phyloP scores from a whole-genome alignment of 495 filamentous ascomycete genomes.

The Daldinia concentrica region DNA sequence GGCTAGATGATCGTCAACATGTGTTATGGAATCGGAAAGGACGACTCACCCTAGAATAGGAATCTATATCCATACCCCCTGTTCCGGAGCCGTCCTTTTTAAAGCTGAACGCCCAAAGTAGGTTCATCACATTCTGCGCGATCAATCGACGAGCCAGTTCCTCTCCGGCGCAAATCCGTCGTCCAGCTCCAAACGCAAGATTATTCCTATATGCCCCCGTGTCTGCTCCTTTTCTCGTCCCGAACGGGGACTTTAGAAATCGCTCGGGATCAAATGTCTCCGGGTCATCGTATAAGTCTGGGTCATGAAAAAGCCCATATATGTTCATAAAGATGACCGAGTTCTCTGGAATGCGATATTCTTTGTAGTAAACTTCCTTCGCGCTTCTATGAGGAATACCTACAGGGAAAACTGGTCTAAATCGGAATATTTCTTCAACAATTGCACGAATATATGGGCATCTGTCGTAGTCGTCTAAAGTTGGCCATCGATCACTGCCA shows the following conservation, averaged over 20 bases:
- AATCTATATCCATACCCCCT: background rate
- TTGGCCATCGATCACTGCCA: background rate
- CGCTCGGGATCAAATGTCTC: constrained; percentile 3
- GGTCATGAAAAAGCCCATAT: background rate
- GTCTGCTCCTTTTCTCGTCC: background rate
- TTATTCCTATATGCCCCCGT: background rate
- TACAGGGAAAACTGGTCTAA: constrained; percentile 1
- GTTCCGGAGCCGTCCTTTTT: constrained; percentile 6
- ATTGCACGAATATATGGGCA: constrained; percentile 2
- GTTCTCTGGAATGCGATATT: background rate
- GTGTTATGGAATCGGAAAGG: background rate
- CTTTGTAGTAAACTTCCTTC: background rate
- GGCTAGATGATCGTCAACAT: background rate
- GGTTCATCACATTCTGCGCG: background rate
- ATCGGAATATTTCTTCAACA: background rate
- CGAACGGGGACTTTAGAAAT: background rate
- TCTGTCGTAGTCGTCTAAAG: background rate
- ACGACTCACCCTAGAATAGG: background rate
- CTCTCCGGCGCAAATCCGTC: constrained; percentile 6
- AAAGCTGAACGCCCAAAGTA: background rate
- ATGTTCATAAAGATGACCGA: constrained; percentile 1
- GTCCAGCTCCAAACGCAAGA: constrained; percentile 3
- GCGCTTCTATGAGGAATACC: constrained; percentile 4
- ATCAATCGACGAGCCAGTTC: constrained; percentile 3
- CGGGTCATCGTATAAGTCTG: background rate